Conservation (phyloP, 441 rosid species). For the Populus tomentosa region DNA sequence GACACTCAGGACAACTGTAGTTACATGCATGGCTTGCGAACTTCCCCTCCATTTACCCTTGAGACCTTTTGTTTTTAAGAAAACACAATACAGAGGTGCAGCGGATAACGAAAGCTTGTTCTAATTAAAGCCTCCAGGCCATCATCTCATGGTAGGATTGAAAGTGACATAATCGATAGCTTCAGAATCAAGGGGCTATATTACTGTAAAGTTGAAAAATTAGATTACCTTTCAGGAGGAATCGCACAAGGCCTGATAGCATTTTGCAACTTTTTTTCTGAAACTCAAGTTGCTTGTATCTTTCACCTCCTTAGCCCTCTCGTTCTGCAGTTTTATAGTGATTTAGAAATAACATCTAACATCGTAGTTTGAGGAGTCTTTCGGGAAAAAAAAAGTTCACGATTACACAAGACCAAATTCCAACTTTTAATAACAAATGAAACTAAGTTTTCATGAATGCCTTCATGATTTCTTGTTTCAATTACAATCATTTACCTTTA, state of each 20-base stretch:
- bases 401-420: background rate
- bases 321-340: slow-evolving; percentile 82
- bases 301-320: slow-evolving; percentile 92
- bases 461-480: no score
- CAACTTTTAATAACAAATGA: background rate
- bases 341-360: background rate
- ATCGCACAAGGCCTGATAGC: slow-evolving; percentile 57
- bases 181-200: background rate
- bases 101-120: background rate
- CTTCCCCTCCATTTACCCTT: background rate
- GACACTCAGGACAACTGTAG: background rate
- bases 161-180: background rate
- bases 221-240: slow-evolving; percentile 69
- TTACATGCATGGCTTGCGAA: no score
- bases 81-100: no score
- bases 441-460: background rate
- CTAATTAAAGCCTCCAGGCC: background rate
- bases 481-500: no score
- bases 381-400: background rate
- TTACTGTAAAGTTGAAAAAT: background rate
- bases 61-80: no score
- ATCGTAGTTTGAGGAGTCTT: background rate
- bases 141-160: no score
- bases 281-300: slow-evolving; percentile 79
- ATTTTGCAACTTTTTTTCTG: slow-evolving; percentile 62